phyloP scores from a whole-genome alignment of 768 basidiomycete species.

The Xerocomellus dryophilus region DNA sequence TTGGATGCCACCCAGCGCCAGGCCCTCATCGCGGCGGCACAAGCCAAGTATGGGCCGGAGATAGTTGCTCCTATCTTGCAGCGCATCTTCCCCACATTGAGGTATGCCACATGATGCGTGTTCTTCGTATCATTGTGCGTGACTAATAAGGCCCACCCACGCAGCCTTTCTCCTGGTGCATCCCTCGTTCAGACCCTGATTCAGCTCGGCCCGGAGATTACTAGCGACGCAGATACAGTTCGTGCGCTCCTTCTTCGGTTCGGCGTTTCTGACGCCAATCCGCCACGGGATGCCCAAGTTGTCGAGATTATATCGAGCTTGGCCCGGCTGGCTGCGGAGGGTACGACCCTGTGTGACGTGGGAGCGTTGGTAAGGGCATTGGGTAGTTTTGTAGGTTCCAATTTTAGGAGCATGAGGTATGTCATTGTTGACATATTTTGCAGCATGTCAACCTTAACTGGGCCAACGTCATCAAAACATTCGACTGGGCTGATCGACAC shows the following conservation, averaged over 20 bases:
- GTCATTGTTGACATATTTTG: constrained; percentile 13
- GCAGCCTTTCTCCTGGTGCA: constrained; percentile 62
- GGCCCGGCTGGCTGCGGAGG: constrained; percentile 69
- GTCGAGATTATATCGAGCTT: constrained; percentile 69
- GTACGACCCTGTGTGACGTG: constrained; percentile 69
- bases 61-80: constrained; percentile 70
- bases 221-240: constrained; percentile 67
- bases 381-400: constrained; percentile 62
- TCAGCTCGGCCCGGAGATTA: constrained; percentile 77
- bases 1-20: constrained; percentile 73
- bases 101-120: constrained; percentile 42
- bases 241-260: constrained; percentile 70
- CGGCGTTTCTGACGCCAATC: constrained; percentile 66
- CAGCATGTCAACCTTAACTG: constrained; percentile 72
- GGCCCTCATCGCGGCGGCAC: constrained; percentile 68
- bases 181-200: constrained; percentile 73
- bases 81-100: constrained; percentile 69
- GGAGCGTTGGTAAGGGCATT: constrained; percentile 70
- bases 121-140: constrained; percentile 10
- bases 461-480: constrained; percentile 78
- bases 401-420: neutral
- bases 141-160: constrained; percentile 11
- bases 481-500: constrained; percentile 80
- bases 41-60: constrained; percentile 79
- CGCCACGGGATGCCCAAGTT: constrained; percentile 68